Evolutionary conservation across 805 yeast species (phyloP).

Genomic region (Kregervanrija pseudodelftensis): DNA sequence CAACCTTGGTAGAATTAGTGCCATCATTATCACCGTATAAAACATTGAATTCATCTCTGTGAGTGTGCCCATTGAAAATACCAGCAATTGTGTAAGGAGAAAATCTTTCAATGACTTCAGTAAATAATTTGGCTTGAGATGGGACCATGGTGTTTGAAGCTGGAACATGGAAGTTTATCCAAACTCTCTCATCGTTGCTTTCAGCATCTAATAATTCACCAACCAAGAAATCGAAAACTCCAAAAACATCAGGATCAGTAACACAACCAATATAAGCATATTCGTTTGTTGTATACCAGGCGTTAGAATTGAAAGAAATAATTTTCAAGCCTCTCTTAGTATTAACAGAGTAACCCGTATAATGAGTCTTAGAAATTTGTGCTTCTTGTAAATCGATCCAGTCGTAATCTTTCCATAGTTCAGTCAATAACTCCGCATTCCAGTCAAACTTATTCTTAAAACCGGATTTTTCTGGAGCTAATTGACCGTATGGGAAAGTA

Average conservation of each 20-base stretch:
- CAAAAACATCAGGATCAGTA: conserved; percentile 50
- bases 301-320: conserved; percentile 58
- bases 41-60: conserved; percentile 58
- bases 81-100: conserved; percentile 64
- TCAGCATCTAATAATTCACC: conserved; percentile 60
- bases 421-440: conserved; percentile 42
- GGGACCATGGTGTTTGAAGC: conserved; percentile 56
- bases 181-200: conserved; percentile 51
- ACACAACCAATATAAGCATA: conserved; percentile 47
- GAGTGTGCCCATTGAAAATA: conserved; percentile 67
- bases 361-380: conserved; percentile 37
- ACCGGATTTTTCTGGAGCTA: conserved; percentile 47
- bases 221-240: conserved; percentile 53
- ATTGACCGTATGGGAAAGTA: conserved; percentile 64
- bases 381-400: conserved; percentile 35
- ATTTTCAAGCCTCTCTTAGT: conserved; percentile 53
- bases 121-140: conserved; percentile 47
- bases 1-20: conserved; percentile 23
- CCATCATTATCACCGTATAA: conserved; percentile 42
- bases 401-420: conserved; percentile 38
- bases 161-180: conserved; percentile 70
- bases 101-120: conserved; percentile 56
- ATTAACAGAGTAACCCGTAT: conserved; percentile 53
- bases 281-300: conserved; percentile 58
- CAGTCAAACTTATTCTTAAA: conserved; percentile 35